Percentiles rank a stretch among this genome's conserved stretches.
Conservation (phyloP, 176 grass and related monocot species). For the Eleusine coracana region DNA sequence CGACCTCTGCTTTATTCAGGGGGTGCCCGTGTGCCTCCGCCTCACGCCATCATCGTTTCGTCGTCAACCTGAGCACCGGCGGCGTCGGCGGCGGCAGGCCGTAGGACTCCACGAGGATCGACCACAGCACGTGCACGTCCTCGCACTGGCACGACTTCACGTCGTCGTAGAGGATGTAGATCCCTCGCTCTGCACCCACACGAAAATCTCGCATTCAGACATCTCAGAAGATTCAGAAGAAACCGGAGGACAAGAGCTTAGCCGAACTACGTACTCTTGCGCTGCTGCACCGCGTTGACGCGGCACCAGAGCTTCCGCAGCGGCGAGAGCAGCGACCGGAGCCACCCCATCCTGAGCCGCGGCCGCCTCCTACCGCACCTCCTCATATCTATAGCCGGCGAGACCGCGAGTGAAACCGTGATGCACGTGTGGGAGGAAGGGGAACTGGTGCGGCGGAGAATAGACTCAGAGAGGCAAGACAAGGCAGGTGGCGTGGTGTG, state of each 20-base stretch:
- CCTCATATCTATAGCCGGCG: constrained; percentile 28
- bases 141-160: constrained; percentile 78
- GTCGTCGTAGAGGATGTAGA: constrained; percentile 65
- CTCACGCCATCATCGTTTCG: constrained; percentile 3
- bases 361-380: background rate
- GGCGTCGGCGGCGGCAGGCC: constrained; percentile 54
- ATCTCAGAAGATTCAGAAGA: background rate
- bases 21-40: background rate
- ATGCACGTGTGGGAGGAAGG: background rate
- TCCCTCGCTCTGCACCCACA: constrained; percentile 42
- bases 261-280: constrained; percentile 30
- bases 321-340: constrained; percentile 48
- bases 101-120: constrained; percentile 55
- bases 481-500: constrained; percentile 14
- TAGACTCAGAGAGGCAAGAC: background rate
- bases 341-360: constrained; percentile 52
- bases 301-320: constrained; percentile 57
- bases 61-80: background rate
- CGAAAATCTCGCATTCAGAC: background rate
- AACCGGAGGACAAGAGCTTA: background rate
- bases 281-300: constrained; percentile 27
- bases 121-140: constrained; percentile 74
- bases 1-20: constrained; percentile 37
- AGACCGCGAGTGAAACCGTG: background rate
- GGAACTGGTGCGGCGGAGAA: background rate